phyloP scores from a whole-genome alignment of 2,329 filamentous ascomycete genomes.

The Alternaria sp. region DNA sequence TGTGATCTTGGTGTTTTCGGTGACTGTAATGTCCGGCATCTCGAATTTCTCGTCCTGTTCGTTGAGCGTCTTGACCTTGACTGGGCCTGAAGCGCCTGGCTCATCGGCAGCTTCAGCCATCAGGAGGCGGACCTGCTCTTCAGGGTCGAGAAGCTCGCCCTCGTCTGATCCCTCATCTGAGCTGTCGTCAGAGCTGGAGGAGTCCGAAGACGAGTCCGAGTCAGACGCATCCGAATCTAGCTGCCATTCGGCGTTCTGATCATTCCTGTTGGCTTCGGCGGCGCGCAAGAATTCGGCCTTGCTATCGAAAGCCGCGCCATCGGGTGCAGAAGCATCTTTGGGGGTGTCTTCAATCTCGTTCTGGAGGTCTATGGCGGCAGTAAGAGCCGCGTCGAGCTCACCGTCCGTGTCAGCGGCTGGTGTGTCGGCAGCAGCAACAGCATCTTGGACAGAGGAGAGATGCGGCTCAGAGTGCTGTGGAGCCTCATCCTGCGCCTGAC shows the following conservation, averaged over 20 bases:
- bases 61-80: constrained; percentile 80
- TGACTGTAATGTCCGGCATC: constrained; percentile 82
- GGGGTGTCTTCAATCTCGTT: constrained; percentile 18
- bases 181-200: constrained; percentile 58
- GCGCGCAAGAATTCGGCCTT: constrained; percentile 56
- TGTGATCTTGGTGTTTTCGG: constrained; percentile 77
- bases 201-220: constrained; percentile 59
- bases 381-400: constrained; percentile 27
- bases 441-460: constrained; percentile 37
- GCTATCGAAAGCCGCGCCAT: constrained; percentile 27
- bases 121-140: constrained; percentile 83
- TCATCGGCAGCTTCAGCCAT: constrained; percentile 87
- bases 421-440: constrained; percentile 20
- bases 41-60: constrained; percentile 65
- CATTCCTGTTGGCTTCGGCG: constrained; percentile 57
- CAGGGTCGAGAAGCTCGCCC: constrained; percentile 73
- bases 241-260: constrained; percentile 81
- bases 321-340: not conserved
- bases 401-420: constrained; percentile 26
- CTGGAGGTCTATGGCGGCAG: constrained; percentile 24
- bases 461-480: constrained; percentile 35
- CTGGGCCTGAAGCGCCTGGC: constrained; percentile 71
- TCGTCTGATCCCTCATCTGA: constrained; percentile 70
- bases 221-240: constrained; percentile 69
- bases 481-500: constrained; percentile 31